Evolutionary conservation across 2,329 filamentous ascomycete species (phyloP).

Genomic region (Aureobasidium namibiae): DNA sequence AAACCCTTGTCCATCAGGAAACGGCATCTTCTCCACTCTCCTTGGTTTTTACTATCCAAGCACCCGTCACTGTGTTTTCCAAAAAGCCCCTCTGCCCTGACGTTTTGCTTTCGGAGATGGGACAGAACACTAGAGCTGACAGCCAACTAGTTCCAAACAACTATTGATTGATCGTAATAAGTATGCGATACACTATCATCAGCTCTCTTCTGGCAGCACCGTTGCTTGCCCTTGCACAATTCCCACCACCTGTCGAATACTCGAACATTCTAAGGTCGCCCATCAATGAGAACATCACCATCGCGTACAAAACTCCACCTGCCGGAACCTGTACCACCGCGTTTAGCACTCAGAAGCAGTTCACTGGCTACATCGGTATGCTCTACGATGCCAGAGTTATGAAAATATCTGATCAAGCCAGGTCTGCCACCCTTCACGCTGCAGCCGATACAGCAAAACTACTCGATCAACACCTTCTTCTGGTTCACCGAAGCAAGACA

Average conservation of each 20-base stretch:
- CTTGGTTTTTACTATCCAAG: not conserved
- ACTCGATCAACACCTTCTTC: conserved; percentile 57
- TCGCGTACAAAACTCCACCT: conserved; percentile 58
- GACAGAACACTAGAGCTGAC: not conserved
- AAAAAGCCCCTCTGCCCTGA: not conserved
- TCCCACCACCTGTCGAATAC: conserved; percentile 31
- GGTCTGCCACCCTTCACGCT: conserved; percentile 40
- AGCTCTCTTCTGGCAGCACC: not conserved
- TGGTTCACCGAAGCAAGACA: conserved; percentile 54
- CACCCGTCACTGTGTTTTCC: not conserved
- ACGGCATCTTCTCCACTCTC: too few species aligned
- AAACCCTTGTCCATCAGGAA: not conserved
- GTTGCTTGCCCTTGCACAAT: conserved; percentile 26
- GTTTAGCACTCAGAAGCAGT: conserved; percentile 58
- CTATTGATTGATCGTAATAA: not conserved
- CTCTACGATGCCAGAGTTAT: not conserved
- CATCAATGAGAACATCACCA: conserved; percentile 54
- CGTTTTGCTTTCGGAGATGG: not conserved
- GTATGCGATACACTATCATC: not conserved
- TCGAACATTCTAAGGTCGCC: conserved; percentile 53
- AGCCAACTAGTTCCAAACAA: not conserved
- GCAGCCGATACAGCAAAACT: conserved; percentile 42
- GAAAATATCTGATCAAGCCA: not conserved
- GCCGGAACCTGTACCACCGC: conserved; percentile 56
- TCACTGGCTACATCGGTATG: conserved; percentile 56